Evolutionary conservation across 352 stramenopile species (phyloP).

Genomic region (Globisporangium middletonii): DNA sequence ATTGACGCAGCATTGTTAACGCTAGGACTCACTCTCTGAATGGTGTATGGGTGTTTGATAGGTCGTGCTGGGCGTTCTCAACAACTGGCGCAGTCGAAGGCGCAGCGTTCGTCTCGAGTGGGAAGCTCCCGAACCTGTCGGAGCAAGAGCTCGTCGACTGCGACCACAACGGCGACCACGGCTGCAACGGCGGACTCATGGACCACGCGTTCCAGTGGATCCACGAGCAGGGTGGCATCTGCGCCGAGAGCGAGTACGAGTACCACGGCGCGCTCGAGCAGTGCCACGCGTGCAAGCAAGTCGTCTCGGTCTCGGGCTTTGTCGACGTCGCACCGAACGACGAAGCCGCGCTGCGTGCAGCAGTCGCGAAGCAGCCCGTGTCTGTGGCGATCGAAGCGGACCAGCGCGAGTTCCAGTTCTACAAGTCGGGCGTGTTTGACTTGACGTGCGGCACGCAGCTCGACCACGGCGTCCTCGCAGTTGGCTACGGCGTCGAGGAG

Average conservation of each 20-base stretch:
- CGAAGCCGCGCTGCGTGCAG: slow-evolving; percentile 72
- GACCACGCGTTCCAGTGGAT: slow-evolving; percentile 92
- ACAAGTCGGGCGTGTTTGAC: slow-evolving; percentile 89
- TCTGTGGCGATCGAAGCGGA: slow-evolving; percentile 92
- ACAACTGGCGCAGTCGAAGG: slow-evolving; percentile 88
- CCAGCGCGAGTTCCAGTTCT: slow-evolving; percentile 96
- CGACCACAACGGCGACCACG: slow-evolving; percentile 69
- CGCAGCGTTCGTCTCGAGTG: slow-evolving; percentile 76
- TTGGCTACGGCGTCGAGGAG: slow-evolving; percentile 88
- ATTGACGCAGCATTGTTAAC: too few species aligned
- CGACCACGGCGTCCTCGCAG: slow-evolving; percentile 95
- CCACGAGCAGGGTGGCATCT: slow-evolving; percentile 67
- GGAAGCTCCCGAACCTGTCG: slow-evolving; percentile 72
- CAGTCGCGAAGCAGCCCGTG: slow-evolving; percentile 92
- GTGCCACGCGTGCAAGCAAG: slow-evolving; percentile 27
- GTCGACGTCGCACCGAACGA: slow-evolving; percentile 42
- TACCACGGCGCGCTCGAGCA: slow-evolving; percentile 54
- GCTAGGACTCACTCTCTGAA: neutral
- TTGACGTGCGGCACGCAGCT: slow-evolving; percentile 74
- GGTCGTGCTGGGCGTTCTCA: slow-evolving; percentile 97
- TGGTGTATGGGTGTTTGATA: neutral
- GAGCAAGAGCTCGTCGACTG: slow-evolving; percentile 93
- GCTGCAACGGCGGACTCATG: slow-evolving; percentile 88
- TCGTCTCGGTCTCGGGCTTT: slow-evolving; percentile 42
- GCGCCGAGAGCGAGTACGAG: slow-evolving; percentile 64